These are phyloP conservation scores for Anacardium occidentale DNA, from an alignment of 345 rosid genomes.

Conservation along the genomic window DNA sequence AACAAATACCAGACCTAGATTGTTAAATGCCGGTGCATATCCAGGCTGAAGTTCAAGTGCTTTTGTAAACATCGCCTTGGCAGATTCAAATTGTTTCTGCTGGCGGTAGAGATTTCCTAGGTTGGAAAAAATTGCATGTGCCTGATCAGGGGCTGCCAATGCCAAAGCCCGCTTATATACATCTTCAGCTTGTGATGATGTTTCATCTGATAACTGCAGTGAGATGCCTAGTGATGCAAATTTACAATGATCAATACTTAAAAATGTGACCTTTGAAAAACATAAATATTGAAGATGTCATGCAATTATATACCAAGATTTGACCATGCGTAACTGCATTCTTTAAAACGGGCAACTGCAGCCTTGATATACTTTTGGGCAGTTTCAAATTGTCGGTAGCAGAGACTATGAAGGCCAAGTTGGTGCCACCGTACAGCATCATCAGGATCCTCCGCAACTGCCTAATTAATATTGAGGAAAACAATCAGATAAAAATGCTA, in stretches of 20 bases:
- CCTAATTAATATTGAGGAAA: constrained; percentile 39
- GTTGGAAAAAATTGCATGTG: constrained; percentile 75
- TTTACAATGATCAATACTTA: background rate
- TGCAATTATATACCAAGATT: constrained; percentile 59
- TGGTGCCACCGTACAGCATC: constrained; percentile 90
- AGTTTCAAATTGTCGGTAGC: constrained; percentile 64
- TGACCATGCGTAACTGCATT: constrained; percentile 80
- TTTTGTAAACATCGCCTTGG: constrained; percentile 87
- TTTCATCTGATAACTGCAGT: constrained; percentile 69
- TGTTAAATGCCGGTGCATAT: constrained; percentile 94
- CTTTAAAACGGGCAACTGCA: constrained; percentile 59
- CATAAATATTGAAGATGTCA: background rate
- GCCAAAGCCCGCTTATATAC: constrained; percentile 70
- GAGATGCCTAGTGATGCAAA: constrained; percentile 54
- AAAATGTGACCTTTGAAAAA: background rate
- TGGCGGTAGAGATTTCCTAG: constrained; percentile 88
- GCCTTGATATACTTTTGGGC: constrained; percentile 90
- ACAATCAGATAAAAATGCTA: background rate
- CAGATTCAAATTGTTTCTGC: constrained; percentile 70
- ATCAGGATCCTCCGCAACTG: constrained; percentile 83
- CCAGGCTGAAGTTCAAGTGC: constrained; percentile 83
- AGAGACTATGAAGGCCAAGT: constrained; percentile 87
- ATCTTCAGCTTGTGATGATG: constrained; percentile 58
- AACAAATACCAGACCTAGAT: constrained; percentile 87
- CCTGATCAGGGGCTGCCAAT: constrained; percentile 54